phyloP scores from a whole-genome alignment of 495 filamentous ascomycete genomes.

The Glarea lozoyensis region DNA sequence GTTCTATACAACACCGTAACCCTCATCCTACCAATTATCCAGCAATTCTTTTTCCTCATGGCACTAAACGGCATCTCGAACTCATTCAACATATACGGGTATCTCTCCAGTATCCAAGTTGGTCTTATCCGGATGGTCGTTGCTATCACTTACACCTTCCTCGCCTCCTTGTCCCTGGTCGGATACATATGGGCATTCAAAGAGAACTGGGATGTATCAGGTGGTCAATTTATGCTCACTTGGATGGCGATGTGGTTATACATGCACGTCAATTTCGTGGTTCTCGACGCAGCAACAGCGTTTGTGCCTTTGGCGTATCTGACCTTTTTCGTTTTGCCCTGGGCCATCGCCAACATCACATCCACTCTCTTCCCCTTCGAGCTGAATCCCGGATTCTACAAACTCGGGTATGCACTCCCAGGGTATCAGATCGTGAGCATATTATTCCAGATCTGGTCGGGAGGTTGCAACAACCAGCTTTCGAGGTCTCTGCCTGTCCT shows the following conservation, averaged over 20 bases:
- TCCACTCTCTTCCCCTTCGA: slow-evolving; percentile 36
- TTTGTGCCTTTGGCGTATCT: slow-evolving; percentile 31
- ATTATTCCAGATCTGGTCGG: slow-evolving; percentile 36
- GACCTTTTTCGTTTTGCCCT: slow-evolving; percentile 35
- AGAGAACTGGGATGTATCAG: slow-evolving; percentile 31
- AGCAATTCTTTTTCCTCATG: slow-evolving; percentile 44
- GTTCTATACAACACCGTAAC: slow-evolving; percentile 39
- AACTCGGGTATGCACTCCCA: slow-evolving; percentile 33
- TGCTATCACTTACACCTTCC: slow-evolving; percentile 32
- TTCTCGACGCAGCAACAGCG: slow-evolving; percentile 31
- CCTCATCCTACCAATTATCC: slow-evolving; percentile 31
- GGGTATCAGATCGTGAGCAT: slow-evolving; percentile 32
- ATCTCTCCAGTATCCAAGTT: not conserved
- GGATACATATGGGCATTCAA: slow-evolving; percentile 42
- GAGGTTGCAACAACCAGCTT: slow-evolving; percentile 34
- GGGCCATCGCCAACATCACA: slow-evolving; percentile 38
- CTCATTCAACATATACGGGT: not conserved
- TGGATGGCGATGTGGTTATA: slow-evolving; percentile 42
- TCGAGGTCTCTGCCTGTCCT: slow-evolving; percentile 30
- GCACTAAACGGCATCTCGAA: slow-evolving; percentile 19
- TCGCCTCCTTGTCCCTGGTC: slow-evolving; percentile 30
- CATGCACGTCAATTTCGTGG: slow-evolving; percentile 36
- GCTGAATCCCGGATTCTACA: slow-evolving; percentile 34
- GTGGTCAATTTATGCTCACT: slow-evolving; percentile 31
- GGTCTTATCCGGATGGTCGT: slow-evolving; percentile 24